Base-by-base conservation (phyloP, 495 filamentous ascomycete genomes). In the Trichoderma parareesei region DNA sequence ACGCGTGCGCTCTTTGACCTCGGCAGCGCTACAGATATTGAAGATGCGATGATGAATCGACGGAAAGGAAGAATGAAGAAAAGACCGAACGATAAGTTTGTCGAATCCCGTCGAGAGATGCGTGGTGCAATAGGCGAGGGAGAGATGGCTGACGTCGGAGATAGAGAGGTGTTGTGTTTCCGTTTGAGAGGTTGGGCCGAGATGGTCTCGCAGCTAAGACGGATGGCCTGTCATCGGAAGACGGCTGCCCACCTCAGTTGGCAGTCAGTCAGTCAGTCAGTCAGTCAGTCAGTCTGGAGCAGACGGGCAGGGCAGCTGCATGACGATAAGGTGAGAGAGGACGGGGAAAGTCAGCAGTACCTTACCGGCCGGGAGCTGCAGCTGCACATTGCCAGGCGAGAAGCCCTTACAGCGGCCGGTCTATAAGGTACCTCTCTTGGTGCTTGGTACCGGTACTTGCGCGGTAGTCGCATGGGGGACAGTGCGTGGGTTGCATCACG, bases 121-220 rank as follows among this genome's bases (percentile, higher is more conserved):
- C 33, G 27, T 35, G 37, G 20, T 20, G 27, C 13, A 57, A 57
- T 18, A 11, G 27, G 27, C 27, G 27, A 27, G 37, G 46, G 46
- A 49, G 8, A 49, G 46, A 33, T 4, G 20, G 53, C 9, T 10
- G 37, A 14, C 35, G 53, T 38, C 53, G 53, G 53, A 57, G 53
- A 57, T 57, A 57, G 53, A 57, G 53, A 57, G 53, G 27, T 27
- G 53, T 57, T 57, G 27, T 57, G 53, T 57, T 27, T 27, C 27
- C 27, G 27, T 27, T 27, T 57, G 53, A 57, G 53, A 57, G 53
- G 44, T 48, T 48, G 44, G 44, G 44, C 44, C 44, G 44, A 48
- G 44, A 48, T 48, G 44, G 27, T 48, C 44, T 48, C 44, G 44
- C 44, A 14, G 27, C 27, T 27, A 27, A 48, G 44, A 48, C 13